These are phyloP conservation scores for Rhodocollybia butyracea DNA, from an alignment of 768 basidiomycete genomes.

Conservation along the genomic window DNA sequence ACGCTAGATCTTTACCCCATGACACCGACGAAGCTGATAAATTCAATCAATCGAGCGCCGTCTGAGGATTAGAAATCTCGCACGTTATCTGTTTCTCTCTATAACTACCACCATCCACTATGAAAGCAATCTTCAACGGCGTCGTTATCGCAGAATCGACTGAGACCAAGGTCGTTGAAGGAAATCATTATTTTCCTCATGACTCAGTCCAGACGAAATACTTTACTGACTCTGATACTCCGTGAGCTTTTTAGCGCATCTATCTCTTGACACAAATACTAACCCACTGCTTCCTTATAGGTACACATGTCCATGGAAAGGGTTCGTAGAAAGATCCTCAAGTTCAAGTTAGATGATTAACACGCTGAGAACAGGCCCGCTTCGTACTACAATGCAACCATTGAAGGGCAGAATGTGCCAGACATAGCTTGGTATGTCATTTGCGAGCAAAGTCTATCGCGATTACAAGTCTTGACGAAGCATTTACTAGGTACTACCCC, in stretches of 20 bases:
- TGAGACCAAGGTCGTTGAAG: conserved; percentile 56
- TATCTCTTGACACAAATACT: neutral
- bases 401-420: conserved; percentile 44
- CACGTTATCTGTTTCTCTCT: neutral
- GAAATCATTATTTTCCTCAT: conserved; percentile 75
- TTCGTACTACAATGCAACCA: conserved; percentile 57
- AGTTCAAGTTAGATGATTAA: neutral
- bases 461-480: too few species aligned
- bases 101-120: neutral
- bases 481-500: conserved; percentile 68
- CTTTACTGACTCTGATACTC: conserved; percentile 50
- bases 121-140: conserved; percentile 48
- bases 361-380: neutral
- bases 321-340: conserved; percentile 34
- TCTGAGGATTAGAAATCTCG: too few species aligned
- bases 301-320: conserved; percentile 68
- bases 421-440: conserved; percentile 64
- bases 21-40: too few species aligned
- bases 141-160: conserved; percentile 55
- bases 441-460: too few species aligned
- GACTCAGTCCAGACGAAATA: conserved; percentile 40
- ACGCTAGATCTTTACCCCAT: too few species aligned
- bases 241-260: conserved; percentile 31
- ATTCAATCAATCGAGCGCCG: too few species aligned
- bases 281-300: conserved; percentile 25